A percentile compares a stretch with the other conserved stretches of the same genome.
Conservation (phyloP, 805 yeast genomes). For the Saccharomycopsis fibuligera region DNA sequence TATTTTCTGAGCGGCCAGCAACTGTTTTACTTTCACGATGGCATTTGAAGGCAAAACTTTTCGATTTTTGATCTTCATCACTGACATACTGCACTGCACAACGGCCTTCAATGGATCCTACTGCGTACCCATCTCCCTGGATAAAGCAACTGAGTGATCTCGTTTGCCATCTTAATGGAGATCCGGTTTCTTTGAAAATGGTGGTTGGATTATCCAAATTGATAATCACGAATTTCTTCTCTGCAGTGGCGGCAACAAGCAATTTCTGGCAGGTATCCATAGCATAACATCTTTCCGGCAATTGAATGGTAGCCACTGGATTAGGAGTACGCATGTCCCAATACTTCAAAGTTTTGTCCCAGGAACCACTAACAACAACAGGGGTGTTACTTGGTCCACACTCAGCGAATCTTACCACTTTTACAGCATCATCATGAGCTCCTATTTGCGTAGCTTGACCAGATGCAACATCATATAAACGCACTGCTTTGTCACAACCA, state of each 20-base stretch:
- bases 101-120: conserved; percentile 92
- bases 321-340: conserved; percentile 89
- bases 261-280: conserved; percentile 81
- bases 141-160: conserved; percentile 77
- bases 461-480: conserved; percentile 71
- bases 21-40: conserved; percentile 69
- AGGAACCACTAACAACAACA: conserved; percentile 85
- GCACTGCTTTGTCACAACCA: conserved; percentile 86
- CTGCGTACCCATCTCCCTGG: conserved; percentile 87
- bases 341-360: conserved; percentile 92
- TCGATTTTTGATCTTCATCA: conserved; percentile 63
- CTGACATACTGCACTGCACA: conserved; percentile 92
- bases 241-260: conserved; percentile 92
- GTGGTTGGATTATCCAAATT: conserved; percentile 78
- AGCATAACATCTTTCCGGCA: conserved; percentile 88
- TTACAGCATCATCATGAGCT: conserved; percentile 76
- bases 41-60: conserved; percentile 88
- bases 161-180: conserved; percentile 89
- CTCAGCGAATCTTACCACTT: conserved; percentile 65
- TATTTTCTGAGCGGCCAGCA: conserved; percentile 47
- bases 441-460: conserved; percentile 86
- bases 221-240: conserved; percentile 68
- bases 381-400: conserved; percentile 77
- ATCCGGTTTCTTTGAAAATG: conserved; percentile 63
- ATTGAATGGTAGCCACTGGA: conserved; percentile 71